These are phyloP conservation scores for Colletotrichum brevisporum DNA, from an alignment of 2,329 filamentous ascomycete genomes.

Conservation along the genomic window DNA sequence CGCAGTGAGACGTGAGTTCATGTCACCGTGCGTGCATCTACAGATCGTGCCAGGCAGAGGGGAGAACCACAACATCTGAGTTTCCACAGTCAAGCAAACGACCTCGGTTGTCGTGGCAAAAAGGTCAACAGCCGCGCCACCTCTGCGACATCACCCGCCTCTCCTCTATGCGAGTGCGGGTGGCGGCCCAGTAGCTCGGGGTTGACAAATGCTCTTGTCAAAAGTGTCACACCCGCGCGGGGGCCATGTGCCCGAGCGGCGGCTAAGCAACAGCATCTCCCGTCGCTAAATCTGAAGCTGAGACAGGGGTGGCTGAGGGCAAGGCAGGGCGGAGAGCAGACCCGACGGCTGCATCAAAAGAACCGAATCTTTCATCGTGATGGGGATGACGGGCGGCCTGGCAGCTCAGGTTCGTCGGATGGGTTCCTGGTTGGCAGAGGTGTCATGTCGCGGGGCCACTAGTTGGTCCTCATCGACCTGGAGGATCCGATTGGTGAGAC, in stretches of 20 bases:
- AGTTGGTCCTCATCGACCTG: neutral
- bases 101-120: neutral
- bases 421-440: neutral
- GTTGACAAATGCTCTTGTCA: conserved; percentile 30
- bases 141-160: no score
- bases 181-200: no score
- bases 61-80: neutral
- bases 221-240: conserved; percentile 12
- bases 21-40: conserved; percentile 17
- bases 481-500: neutral
- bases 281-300: conserved; percentile 15
- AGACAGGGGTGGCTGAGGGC: conserved; percentile 10
- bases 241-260: conserved; percentile 20
- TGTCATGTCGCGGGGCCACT: neutral
- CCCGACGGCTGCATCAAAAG: conserved; percentile 10
- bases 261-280: neutral
- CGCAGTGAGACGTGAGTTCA: conserved; percentile 16
- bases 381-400: neutral
- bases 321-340: neutral
- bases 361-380: conserved; percentile 21
- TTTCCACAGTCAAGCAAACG: no score
- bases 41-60: neutral
- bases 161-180: no score
- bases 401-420: conserved; percentile 24
- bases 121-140: no score